These are phyloP conservation scores for Aureobasidium leucospermi DNA, from an alignment of 2,329 filamentous ascomycete genomes.

Conservation along the genomic window DNA sequence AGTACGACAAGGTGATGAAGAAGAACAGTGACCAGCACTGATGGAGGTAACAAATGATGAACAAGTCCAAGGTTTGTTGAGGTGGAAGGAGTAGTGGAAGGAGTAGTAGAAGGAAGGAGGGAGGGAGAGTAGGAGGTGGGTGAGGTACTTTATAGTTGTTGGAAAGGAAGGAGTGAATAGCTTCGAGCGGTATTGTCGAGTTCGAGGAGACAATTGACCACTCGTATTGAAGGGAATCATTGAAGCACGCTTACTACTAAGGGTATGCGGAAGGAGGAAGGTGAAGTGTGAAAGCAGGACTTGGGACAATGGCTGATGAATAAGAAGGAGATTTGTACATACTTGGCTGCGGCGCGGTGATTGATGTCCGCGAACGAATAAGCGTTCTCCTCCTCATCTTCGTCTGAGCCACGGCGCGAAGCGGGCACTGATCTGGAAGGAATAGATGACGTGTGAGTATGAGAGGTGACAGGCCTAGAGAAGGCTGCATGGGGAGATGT, in stretches of 20 bases:
- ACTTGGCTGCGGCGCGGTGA: constrained; percentile 70
- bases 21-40: neutral
- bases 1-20: neutral
- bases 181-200: neutral
- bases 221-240: constrained; percentile 2
- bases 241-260: neutral
- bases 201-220: neutral
- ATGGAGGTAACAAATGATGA: neutral
- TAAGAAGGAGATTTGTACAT: constrained; percentile 42
- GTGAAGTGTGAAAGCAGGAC: neutral
- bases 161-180: neutral
- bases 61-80: neutral
- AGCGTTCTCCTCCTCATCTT: constrained; percentile 63
- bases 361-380: constrained; percentile 56
- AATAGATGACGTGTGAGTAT: constrained; percentile 56
- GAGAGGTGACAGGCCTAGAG: constrained; percentile 45
- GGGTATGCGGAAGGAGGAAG: neutral
- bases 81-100: neutral
- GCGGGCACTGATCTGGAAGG: constrained; percentile 80
- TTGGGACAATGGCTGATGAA: neutral
- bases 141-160: neutral
- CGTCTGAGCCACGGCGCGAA: constrained; percentile 79
- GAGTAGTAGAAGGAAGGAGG: neutral
- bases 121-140: neutral
- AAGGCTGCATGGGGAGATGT: constrained; percentile 64